Conservation (phyloP, 768 basidiomycete species). For the Rhodotorula diobovata region DNA sequence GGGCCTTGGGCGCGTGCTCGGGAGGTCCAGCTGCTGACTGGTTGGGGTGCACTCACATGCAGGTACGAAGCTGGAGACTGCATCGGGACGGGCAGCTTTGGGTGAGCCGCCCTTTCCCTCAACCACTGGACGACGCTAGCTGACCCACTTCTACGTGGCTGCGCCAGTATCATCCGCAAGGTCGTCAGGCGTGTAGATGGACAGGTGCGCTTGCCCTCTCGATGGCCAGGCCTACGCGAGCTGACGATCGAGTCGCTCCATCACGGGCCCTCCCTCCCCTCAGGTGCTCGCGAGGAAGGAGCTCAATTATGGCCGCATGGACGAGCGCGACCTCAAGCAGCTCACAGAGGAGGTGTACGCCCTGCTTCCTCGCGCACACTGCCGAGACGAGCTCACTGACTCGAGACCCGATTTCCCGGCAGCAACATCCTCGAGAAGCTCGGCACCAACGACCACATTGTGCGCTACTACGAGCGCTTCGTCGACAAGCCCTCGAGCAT, state of each 20-base stretch:
- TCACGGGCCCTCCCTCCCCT: not conserved
- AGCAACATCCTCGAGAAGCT: constrained; percentile 97
- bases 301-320: constrained; percentile 96
- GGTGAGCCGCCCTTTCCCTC: constrained; percentile 45
- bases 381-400: not conserved
- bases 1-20: not conserved
- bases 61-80: constrained; percentile 81
- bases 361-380: not conserved
- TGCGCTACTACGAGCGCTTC: constrained; percentile 82
- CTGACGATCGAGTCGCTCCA: no score
- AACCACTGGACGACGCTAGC: not conserved
- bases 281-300: constrained; percentile 56
- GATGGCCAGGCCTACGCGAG: no score
- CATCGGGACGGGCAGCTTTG: constrained; percentile 96
- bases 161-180: constrained; percentile 71
- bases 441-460: constrained; percentile 83
- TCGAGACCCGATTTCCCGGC: not conserved
- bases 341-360: constrained; percentile 96
- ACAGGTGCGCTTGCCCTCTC: constrained; percentile 9
- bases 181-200: constrained; percentile 53
- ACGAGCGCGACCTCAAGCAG: constrained; percentile 89
- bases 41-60: not conserved
- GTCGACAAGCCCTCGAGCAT: constrained; percentile 87
- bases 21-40: not conserved
- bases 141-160: not conserved